Evolutionary conservation across 306 rosid species (phyloP).

Genomic region (Vachellia collinsii): DNA sequence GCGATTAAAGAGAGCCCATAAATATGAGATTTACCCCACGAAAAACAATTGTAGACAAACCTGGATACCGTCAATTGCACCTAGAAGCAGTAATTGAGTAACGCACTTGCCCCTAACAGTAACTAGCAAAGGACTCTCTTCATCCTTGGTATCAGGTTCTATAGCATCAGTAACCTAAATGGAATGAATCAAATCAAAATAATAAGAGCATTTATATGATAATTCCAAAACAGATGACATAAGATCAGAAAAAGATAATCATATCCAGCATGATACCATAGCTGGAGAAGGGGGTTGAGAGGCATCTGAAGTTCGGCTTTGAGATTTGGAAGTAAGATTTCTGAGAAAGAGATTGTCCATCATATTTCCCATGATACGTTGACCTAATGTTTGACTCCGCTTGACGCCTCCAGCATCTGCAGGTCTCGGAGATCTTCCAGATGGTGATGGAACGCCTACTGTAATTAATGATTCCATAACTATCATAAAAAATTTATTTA

Average conservation of each 20-base stretch:
- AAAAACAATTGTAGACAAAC: slow-evolving; percentile 48
- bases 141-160: slow-evolving; percentile 70
- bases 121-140: slow-evolving; percentile 77
- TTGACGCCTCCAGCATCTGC: slow-evolving; percentile 70
- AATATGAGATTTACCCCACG: slow-evolving; percentile 29
- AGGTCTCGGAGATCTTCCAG: slow-evolving; percentile 63
- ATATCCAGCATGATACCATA: slow-evolving; percentile 52
- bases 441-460: slow-evolving; percentile 87
- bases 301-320: slow-evolving; percentile 60
- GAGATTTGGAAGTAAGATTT: slow-evolving; percentile 84
- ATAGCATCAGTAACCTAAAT: slow-evolving; percentile 68
- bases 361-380: slow-evolving; percentile 92
- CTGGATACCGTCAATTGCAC: slow-evolving; percentile 93
- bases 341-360: slow-evolving; percentile 92
- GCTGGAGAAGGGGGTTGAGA: slow-evolving; percentile 88
- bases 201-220: slow-evolving; percentile 16
- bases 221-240: slow-evolving; percentile 30
- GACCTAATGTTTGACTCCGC: slow-evolving; percentile 90
- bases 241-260: slow-evolving; percentile 8
- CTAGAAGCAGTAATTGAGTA: slow-evolving; percentile 87
- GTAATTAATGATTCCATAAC: slow-evolving; percentile 34
- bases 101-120: slow-evolving; percentile 92
- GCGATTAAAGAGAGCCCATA: slow-evolving; percentile 5
- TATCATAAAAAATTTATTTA: slow-evolving; percentile 29
- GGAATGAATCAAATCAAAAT: slow-evolving; percentile 34